Evolutionary conservation across 768 basidiomycete species (phyloP).

Genomic region (Rhodotorula paludigena): DNA sequence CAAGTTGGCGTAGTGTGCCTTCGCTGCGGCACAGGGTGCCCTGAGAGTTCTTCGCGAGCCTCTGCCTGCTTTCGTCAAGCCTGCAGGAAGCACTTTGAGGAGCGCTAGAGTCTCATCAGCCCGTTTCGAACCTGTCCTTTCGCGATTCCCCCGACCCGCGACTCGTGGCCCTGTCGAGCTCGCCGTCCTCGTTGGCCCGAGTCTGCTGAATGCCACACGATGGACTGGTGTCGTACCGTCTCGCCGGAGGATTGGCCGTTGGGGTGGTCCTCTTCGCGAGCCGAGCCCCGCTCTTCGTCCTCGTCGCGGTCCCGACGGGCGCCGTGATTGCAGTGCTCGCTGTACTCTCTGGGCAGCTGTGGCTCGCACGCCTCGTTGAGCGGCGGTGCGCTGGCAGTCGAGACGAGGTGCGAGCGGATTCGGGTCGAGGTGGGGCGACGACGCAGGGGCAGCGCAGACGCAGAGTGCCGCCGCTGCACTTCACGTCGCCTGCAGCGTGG

Average conservation of each 20-base stretch:
- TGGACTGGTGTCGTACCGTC: no score
- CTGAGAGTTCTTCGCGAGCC: no score
- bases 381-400: not conserved
- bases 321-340: not conserved
- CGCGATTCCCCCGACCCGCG: no score
- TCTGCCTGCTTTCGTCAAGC: no score
- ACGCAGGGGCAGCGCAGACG: not conserved
- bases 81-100: no score
- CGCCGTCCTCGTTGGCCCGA: no score
- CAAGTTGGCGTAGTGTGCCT: no score
- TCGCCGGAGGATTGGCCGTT: no score
- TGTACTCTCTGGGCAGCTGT: not conserved
- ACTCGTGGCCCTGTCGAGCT: no score
- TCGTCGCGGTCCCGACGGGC: not conserved
- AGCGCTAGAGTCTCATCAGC: no score
- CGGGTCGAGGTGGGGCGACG: not conserved
- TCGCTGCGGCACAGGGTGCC: no score
- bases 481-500: constrained; percentile 36
- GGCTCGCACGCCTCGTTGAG: not conserved
- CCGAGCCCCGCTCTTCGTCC: not conserved
- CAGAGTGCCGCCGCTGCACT: constrained; percentile 19
- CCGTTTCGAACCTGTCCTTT: no score
- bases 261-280: not conserved
- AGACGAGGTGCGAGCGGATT: not conserved
- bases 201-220: not conserved